Evolutionary conservation across 495 filamentous ascomycete genomes (phyloP).

Genomic region (Penicillium steckii): DNA sequence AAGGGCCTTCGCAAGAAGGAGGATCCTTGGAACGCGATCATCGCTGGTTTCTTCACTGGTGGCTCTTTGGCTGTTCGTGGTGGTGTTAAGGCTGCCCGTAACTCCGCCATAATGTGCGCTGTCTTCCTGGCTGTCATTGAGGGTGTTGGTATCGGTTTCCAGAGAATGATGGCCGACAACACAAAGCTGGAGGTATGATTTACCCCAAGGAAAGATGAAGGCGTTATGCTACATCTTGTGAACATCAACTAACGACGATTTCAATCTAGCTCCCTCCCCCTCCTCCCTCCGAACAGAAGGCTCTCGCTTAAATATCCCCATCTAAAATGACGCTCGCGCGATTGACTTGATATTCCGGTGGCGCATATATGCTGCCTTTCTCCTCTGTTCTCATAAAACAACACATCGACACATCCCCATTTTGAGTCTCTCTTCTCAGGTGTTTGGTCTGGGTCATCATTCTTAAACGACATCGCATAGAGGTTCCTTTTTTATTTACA

Average conservation of each 20-base stretch:
- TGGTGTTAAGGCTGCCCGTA: constrained; percentile 82
- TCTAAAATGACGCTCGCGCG: constrained; percentile 5
- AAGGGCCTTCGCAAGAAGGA: constrained; percentile 93
- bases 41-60: constrained; percentile 96
- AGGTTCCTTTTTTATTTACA: constrained; percentile 31
- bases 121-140: constrained; percentile 94
- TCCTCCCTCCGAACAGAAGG: constrained; percentile 42
- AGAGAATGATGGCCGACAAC: constrained; percentile 91
- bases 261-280: constrained; percentile 42
- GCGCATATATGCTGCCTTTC: constrained; percentile 12
- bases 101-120: constrained; percentile 93
- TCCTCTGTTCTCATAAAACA: constrained; percentile 33
- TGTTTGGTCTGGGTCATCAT: constrained; percentile 41
- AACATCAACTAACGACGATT: not conserved
- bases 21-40: constrained; percentile 94
- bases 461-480: constrained; percentile 45
- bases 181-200: constrained; percentile 73
- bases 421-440: constrained; percentile 46
- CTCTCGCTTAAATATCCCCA: constrained; percentile 34
- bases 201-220: not conserved
- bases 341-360: constrained; percentile 14
- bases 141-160: constrained; percentile 95
- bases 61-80: constrained; percentile 88
- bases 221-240: not conserved
- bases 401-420: constrained; percentile 14